phyloP scores from a whole-genome alignment of 1,284 basidiomycete species.

The Austroboletus olivaceoglutinosus region DNA sequence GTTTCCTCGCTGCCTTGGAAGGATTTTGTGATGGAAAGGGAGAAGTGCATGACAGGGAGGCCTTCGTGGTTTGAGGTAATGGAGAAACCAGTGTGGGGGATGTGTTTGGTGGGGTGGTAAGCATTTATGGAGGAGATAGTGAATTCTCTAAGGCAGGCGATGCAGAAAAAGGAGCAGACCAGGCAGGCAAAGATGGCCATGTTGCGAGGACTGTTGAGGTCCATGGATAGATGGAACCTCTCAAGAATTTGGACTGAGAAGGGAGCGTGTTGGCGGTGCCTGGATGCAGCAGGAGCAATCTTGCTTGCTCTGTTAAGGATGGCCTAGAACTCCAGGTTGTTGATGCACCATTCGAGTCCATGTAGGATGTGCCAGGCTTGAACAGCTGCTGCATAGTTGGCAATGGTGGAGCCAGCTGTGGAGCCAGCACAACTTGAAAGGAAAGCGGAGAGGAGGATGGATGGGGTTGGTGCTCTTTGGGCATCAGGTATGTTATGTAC shows the following conservation, averaged over 20 bases:
- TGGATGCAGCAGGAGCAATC: neutral
- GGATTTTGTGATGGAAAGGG: neutral
- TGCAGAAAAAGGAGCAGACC: too few relatives aligned
- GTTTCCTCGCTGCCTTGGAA: neutral
- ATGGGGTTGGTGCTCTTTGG: neutral
- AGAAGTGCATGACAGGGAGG: neutral
- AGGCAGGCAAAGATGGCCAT: neutral
- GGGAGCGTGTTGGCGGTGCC: neutral
- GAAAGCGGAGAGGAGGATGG: neutral
- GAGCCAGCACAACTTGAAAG: neutral
- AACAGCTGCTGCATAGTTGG: neutral
- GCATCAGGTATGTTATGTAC: constrained; percentile 17
- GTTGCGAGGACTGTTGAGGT: neutral
- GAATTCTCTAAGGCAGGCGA: neutral
- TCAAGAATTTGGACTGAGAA: neutral
- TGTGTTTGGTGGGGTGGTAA: neutral
- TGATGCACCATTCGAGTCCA: neutral
- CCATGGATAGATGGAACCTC: neutral
- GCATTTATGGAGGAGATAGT: neutral
- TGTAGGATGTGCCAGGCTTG: neutral
- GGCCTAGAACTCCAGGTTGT: neutral
- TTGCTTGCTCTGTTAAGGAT: neutral
- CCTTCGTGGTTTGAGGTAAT: neutral
- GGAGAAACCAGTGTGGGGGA: neutral
- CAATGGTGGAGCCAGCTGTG: neutral